phyloP scores from a whole-genome alignment of 495 filamentous ascomycete genomes.

The Penicillium manginii region DNA sequence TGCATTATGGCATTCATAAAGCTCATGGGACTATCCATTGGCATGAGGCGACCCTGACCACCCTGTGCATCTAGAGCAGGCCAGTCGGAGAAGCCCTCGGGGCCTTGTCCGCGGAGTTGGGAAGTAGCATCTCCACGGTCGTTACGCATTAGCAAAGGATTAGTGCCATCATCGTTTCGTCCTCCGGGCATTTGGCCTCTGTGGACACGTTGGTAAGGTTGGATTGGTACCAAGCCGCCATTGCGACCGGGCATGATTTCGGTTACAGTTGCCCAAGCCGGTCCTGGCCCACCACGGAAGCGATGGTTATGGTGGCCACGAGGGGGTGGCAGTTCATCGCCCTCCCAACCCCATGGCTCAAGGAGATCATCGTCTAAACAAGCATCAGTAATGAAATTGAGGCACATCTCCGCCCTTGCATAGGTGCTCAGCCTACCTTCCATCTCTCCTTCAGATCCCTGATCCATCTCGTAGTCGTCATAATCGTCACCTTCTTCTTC shows the following conservation, averaged over 20 bases:
- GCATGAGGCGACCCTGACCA: slow-evolving; percentile 47
- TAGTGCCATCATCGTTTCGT: slow-evolving; percentile 73
- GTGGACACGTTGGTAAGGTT: slow-evolving; percentile 56
- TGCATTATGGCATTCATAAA: slow-evolving; percentile 65
- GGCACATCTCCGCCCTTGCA: neutral
- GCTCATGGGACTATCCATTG: slow-evolving; percentile 64
- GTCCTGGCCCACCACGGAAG: slow-evolving; percentile 40
- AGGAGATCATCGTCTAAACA: slow-evolving; percentile 53
- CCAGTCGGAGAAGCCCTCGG: slow-evolving; percentile 56
- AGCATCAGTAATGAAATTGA: neutral
- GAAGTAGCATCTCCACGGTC: slow-evolving; percentile 41
- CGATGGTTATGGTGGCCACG: slow-evolving; percentile 53
- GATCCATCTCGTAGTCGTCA: slow-evolving; percentile 43
- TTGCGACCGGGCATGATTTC: slow-evolving; percentile 49
- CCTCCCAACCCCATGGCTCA: slow-evolving; percentile 61
- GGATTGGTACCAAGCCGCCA: slow-evolving; percentile 49
- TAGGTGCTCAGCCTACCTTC: slow-evolving; percentile 34
- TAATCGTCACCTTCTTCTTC: slow-evolving; percentile 55
- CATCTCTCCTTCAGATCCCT: slow-evolving; percentile 48
- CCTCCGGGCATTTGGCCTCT: slow-evolving; percentile 46
- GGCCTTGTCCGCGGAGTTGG: slow-evolving; percentile 33
- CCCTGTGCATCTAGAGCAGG: slow-evolving; percentile 55
- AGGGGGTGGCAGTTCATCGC: slow-evolving; percentile 48
- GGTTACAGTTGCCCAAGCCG: slow-evolving; percentile 48
- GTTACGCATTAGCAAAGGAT: slow-evolving; percentile 67